Base-by-base conservation (phyloP, 1,284 basidiomycete genomes). In the Ceratobasidium sp. region DNA sequence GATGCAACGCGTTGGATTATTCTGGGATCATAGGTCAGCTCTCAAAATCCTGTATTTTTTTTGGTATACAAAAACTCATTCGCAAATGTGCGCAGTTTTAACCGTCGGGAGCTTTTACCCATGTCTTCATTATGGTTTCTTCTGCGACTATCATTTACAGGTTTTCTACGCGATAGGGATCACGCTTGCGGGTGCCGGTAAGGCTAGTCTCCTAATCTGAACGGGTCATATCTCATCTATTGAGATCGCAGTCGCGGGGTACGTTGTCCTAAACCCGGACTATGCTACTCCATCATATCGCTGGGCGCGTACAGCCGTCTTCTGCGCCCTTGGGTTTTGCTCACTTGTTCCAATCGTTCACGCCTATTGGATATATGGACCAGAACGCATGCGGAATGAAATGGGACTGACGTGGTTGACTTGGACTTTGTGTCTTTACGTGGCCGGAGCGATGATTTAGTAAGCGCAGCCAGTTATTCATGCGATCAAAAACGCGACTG, bases 391-490 rank as follows among this genome's bases (percentile, higher is more conserved):
- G 59, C 80, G 87, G 65, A 79, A 82, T 71, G 87, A 88, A 73
- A 89, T 92, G 85, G 91, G 91, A 36, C 85, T 91, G 74, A 83
- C 84, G 26, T 92, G 90, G 87, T 80, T 94, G 32, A 75, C 92
- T 34, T 78, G 83, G 9, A 89, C 89, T 48, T 92, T 87, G 21
- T 84, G 80, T 34, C 82, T 91, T 74, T 93, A 95, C 80, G 89
- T 95, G 77, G 78, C 79, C 41, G 93, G 93, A 48, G 93, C 92
- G 21, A 80, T 92, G 75, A 83, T 94, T 23, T 95, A 95, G 93
- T 94, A 83, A 81, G 92, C 88, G 65, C 58, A 73, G 71, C 78
- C 77, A 23, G 10, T 77, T 76, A 78, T 70, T n/a, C 74, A 74
- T 74, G 16, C 23, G 30, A 50, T 50, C 39, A 58, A 50, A 60